Base-by-base conservation (phyloP, 441 rosid genomes). In the Pelargonium cotyledonis region DNA sequence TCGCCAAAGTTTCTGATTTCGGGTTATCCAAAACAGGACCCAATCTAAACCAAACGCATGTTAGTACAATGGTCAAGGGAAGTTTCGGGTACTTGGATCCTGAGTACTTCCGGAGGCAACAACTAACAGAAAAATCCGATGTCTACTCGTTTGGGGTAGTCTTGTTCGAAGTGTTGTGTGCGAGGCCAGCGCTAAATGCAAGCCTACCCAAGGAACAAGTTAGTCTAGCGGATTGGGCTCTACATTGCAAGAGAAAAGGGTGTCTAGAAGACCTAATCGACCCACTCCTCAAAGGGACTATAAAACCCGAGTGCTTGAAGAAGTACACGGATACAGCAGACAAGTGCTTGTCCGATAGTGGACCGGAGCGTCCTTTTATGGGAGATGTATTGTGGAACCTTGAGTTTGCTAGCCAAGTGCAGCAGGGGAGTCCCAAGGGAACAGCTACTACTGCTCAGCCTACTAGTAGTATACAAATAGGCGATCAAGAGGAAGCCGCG, bases 361-460 rank as follows among this genome's bases (percentile, higher is more conserved):
- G 73, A 29, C 64, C 58, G 3, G 69, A 74, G 12, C 53, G 77
- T 41, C 77, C 77, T 3, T 15, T 69, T 29, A 73, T 73, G 72
- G 76, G 71, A 7, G 76, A 73, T 46, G 72, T 73, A 4, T 41
- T 74, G 44, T 74, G 77, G 77, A 74, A 74, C 49, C 63, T 74
- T 26, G 77, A 74, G 47, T 74, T 69, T 16, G 73, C 71, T 6
- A 69, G 91, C 82, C 96, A 94, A 29, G 31, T 29, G 85, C 91
- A 91, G 18, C 98, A 94, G 68, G 97, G 89, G 78, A 89, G 96
- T 35, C 95, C 93, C 8, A 93, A 89, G 80, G 98, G 31, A 29
- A 4, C 31, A 1, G 31, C 31, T 29, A 29, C 31, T 29, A 29
- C 31, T 29, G 1, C 31, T 29, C 31, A 29, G 3, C 31, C 31